Conservation (phyloP, 2,329 filamentous ascomycete genomes). For the Geosmithia morbida region DNA sequence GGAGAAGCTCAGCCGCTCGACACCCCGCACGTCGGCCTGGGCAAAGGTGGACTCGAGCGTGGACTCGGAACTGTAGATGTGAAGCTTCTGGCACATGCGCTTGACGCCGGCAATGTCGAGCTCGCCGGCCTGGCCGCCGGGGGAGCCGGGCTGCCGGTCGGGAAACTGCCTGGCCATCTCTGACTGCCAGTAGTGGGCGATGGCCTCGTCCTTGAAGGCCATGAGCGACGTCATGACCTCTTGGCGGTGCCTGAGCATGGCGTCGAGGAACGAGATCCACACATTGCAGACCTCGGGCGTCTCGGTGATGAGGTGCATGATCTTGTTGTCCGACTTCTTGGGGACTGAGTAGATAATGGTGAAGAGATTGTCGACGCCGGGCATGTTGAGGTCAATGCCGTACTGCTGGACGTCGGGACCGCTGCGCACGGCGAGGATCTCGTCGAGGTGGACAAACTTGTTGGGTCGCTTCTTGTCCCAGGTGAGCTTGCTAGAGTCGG, state of each 20-base stretch:
- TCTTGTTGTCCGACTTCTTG: conserved; percentile 63
- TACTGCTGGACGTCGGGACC: conserved; percentile 80
- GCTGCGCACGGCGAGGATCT: conserved; percentile 80
- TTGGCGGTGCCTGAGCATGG: conserved; percentile 73
- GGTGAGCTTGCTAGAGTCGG: conserved; percentile 70
- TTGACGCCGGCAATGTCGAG: conserved; percentile 70
- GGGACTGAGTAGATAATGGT: conserved; percentile 77
- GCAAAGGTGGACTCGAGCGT: conserved; percentile 63
- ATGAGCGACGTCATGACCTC: conserved; percentile 83
- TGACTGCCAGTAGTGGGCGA: conserved; percentile 72
- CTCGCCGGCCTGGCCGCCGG: conserved; percentile 33
- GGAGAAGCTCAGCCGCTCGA: conserved; percentile 56
- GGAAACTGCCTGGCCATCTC: conserved; percentile 62
- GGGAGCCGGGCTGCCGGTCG: conserved; percentile 26
- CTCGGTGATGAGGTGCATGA: conserved; percentile 75
- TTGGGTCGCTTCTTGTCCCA: conserved; percentile 70
- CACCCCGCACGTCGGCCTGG: conserved; percentile 50
- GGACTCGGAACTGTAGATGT: conserved; percentile 75
- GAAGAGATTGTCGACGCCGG: conserved; percentile 65
- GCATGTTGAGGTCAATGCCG: conserved; percentile 64
- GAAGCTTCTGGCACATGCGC: conserved; percentile 72
- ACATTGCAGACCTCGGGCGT: conserved; percentile 55
- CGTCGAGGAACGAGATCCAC: conserved; percentile 76
- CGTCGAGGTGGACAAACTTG: conserved; percentile 87
- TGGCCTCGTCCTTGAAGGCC: conserved; percentile 68